Evolutionary conservation across 2,329 filamentous ascomycete genomes (phyloP).

Genomic region (Venturia asperata): DNA sequence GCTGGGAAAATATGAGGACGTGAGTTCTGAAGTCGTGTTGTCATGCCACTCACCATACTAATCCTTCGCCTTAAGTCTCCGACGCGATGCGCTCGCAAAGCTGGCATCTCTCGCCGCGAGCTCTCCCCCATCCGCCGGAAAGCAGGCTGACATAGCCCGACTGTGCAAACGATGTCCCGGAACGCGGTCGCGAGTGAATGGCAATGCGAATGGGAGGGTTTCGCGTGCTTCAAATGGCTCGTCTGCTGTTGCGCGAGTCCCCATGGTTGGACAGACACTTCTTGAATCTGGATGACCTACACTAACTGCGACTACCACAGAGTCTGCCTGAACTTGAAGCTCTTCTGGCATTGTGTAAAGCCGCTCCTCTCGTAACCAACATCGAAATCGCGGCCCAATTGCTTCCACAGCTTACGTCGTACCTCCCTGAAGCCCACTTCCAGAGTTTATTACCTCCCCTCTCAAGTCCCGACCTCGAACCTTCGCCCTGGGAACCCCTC

Average conservation of each 20-base stretch:
- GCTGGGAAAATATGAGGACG: background rate
- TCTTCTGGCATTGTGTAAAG: constrained; percentile 82
- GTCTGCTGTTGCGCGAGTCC: constrained; percentile 23
- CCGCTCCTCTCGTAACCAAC: constrained; percentile 67
- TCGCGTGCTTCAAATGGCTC: constrained; percentile 15
- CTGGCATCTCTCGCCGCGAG: constrained; percentile 43
- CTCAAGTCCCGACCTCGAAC: constrained; percentile 70
- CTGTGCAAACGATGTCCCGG: constrained; percentile 36
- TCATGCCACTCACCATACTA: background rate
- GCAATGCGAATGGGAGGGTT: constrained; percentile 16
- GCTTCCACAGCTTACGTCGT: constrained; percentile 70
- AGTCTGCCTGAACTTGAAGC: constrained; percentile 87
- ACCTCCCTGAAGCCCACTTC: constrained; percentile 75
- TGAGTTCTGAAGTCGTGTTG: background rate
- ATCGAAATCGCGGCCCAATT: constrained; percentile 69
- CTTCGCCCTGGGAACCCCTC: constrained; percentile 81
- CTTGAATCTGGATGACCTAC: constrained; percentile 15
- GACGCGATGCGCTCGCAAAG: constrained; percentile 45
- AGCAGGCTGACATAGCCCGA: constrained; percentile 34
- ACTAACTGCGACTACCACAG: constrained; percentile 38
- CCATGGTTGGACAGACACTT: constrained; percentile 30
- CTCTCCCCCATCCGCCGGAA: constrained; percentile 24
- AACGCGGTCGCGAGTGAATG: constrained; percentile 16
- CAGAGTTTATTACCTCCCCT: constrained; percentile 64
- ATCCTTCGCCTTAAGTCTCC: constrained; percentile 27